phyloP scores from a whole-genome alignment of 805 yeast species.

The Starmera dryadoides region DNA sequence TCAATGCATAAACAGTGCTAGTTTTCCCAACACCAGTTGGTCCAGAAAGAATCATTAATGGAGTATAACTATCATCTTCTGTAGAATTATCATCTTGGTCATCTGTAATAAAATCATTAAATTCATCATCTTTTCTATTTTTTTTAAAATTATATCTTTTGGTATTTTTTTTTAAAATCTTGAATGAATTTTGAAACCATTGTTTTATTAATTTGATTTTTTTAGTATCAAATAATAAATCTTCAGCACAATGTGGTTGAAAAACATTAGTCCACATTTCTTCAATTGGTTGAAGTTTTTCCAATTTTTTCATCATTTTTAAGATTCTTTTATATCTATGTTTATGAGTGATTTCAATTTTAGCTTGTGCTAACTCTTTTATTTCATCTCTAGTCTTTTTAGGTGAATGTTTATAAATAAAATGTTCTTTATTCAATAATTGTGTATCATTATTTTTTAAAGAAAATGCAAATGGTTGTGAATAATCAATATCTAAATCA shows the following conservation, averaged over 20 bases:
- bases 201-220: conserved; percentile 13
- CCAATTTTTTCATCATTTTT: background rate
- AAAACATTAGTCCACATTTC: conserved; percentile 23
- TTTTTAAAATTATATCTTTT: conserved; percentile 26
- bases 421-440: too few species aligned
- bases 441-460: too few species aligned
- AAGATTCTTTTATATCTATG: conserved; percentile 3
- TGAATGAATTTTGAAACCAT: conserved; percentile 28
- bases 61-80: conserved; percentile 37
- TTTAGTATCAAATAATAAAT: conserved; percentile 21
- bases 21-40: conserved; percentile 75
- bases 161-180: conserved; percentile 24
- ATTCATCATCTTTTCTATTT: conserved; percentile 16
- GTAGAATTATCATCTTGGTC: conserved; percentile 20
- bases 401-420: background rate
- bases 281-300: background rate
- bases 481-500: conserved; percentile 1
- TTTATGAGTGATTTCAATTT: conserved; percentile 1
- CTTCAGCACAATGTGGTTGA: conserved; percentile 22
- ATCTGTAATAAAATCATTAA: conserved; percentile 27
- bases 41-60: conserved; percentile 63
- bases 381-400: background rate
- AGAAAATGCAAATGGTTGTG: background rate
- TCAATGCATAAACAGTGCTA: conserved; percentile 59
- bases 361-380: background rate